Base-by-base conservation (phyloP, 2,329 filamentous ascomycete species). In the Pseudodiploospora longispora region DNA sequence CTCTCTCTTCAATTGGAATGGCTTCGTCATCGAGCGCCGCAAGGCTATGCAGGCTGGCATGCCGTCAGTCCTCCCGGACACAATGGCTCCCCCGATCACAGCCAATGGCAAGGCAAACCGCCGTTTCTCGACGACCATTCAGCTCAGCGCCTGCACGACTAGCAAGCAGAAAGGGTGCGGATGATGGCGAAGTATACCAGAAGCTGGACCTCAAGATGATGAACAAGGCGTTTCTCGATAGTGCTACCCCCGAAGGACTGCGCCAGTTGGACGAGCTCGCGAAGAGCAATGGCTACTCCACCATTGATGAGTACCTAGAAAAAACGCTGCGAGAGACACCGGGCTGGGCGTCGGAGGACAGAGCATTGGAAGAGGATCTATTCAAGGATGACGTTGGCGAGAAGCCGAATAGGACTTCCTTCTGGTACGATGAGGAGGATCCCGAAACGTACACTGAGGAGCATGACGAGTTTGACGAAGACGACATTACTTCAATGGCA, bases 401-500 rank as follows among this genome's bases (percentile, higher is more conserved):
- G 32, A 60, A 54, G 43, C 59, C 61, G 9, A 64, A 63, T 51
- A 65, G 52, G 52, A 54, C 60, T 37, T 63, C 62, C 4, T 73
- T 75, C 46, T 76, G 72, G 72, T 70, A 65, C 55, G 67, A 72
- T 50, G 65, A 69, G 34, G 67, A 70, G n/a, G 73, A 75, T 51
- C 60, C 62, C 10, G 71, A 75, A 40, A 61, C 63, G 30, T 61
- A 71, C 45, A 67, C 64, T 12, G 71, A 79, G 48, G 76, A 82
- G 44, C 65, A 68, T 36, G 74, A 80, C 44, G 75, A 82, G 51
- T 86, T 84, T 61, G 76, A 85, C 50, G 84, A 88, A 52, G 85
- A 94, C 59, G 89, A 95, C 61, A 85, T 98, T 47, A 85, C 85
- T 47, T 80, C 80, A 41, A 75, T 88, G 63, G 93, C 82, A 1